Evolutionary conservation across 2,329 filamentous ascomycete species (phyloP), one percentile per base, ranked within the genome.

Genomic region (Cryphonectria nitschkei): DNA sequence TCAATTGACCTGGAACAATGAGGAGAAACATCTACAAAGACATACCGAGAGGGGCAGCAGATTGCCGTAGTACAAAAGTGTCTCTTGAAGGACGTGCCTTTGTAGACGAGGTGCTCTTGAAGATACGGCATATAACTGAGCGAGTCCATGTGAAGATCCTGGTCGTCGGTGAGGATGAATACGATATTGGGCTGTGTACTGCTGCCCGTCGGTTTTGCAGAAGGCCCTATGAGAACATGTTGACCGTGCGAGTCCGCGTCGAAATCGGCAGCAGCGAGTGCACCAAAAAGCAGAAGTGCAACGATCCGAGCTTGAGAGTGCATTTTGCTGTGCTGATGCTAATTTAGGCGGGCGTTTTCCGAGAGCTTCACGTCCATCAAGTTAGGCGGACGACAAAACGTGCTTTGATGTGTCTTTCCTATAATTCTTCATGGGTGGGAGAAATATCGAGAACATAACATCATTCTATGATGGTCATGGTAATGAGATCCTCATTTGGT

Each of bases 161-260:
- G 89, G 74, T 91, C 89, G 75, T 92, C 89, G 0, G 88, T 89
- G 56, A 91, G 80, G 72, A 91, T 85, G 74, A 91, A 89, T 43
- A 91, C 80, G 70, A 90, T 86, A 74, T 90, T 90, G 1, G 85
- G 84, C 69, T 37, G 34, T 14, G 46, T 58, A n/a, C 32, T 13
- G 52, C 54, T 46, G 37, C 16, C 46, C 46, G 16, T 34, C n/a
- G 50, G 65, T 16, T 43, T 41, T 26, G 65, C 9, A 6, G 16
- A 43, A 1, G 52, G 65, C 6, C 52, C 65, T 26, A 67, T 11
- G 39, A 39, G 8, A 11, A 61, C 52, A 39, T 67, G 65, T 39
- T 67, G 37, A 46, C n/a, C 54, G 13, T 43, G 14, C 7, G 41
- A 26, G 26, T 37, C 32, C 6, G 13, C 29, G 2, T 46, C 65